Evolutionary conservation across 257 asterid species (phyloP).

Genomic region (Cynanchum wilfordii): DNA sequence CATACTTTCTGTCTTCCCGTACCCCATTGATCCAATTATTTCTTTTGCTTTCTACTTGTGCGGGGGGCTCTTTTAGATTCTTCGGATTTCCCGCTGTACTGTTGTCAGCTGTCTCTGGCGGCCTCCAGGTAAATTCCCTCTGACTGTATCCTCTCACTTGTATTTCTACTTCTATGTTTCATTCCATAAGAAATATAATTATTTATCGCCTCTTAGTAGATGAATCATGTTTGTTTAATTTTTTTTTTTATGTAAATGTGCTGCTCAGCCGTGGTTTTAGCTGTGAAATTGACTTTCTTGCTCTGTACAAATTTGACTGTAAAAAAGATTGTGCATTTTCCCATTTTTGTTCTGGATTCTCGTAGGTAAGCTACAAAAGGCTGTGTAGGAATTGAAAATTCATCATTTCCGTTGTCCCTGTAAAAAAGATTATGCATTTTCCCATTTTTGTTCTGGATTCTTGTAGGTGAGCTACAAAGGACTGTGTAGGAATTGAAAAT

Average conservation of each 20-base stretch:
- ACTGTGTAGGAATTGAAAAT: not conserved
- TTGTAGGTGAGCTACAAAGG: not conserved
- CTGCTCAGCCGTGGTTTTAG: not conserved
- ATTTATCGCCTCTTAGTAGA: not conserved
- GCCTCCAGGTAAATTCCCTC: constrained; percentile 5
- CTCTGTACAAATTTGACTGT: not conserved
- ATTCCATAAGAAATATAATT: not conserved
- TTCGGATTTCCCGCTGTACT: not conserved
- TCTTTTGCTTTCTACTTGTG: not conserved
- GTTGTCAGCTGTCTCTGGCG: not conserved
- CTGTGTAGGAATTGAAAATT: not conserved
- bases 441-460: not conserved
- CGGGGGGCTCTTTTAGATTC: not conserved
- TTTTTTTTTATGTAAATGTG: not conserved
- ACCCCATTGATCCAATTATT: too few species aligned
- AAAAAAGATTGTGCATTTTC: not conserved
- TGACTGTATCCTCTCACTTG: not conserved
- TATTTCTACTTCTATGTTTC: not conserved
- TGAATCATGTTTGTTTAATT: not conserved
- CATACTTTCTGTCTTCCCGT: not conserved
- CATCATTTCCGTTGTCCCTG: not conserved
- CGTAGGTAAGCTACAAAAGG: not conserved
- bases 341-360: not conserved
- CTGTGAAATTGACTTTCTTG: not conserved
- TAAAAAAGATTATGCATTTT: too few species aligned